phyloP scores from a whole-genome alignment of 2,329 filamentous ascomycete species.

The Daldinia sp. region DNA sequence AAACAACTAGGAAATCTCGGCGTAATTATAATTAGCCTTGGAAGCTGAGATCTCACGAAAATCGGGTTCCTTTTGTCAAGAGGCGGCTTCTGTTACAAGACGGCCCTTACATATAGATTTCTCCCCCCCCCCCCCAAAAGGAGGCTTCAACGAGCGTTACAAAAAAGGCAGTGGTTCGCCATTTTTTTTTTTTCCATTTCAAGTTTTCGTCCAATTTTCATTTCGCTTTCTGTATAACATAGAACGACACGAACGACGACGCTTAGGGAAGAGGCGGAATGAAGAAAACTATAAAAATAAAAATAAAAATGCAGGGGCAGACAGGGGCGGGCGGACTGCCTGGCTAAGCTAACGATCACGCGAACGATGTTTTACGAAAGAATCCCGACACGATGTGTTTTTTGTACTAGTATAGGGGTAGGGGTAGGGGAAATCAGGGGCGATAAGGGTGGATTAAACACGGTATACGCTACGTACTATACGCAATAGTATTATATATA shows the following conservation, averaged over 20 bases:
- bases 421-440: background rate
- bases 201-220: background rate
- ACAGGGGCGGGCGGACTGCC: no score
- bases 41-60: background rate
- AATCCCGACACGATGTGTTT: background rate
- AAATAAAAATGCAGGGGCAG: background rate
- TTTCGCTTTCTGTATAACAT: conserved; percentile 13
- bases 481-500: background rate
- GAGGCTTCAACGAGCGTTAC: background rate
- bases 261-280: background rate
- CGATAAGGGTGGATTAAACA: background rate
- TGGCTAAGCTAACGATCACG: background rate
- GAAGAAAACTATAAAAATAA: no score
- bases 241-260: conserved; percentile 15
- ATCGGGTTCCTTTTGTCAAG: conserved; percentile 4
- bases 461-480: background rate
- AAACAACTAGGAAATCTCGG: background rate
- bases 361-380: background rate
- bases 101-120: conserved; percentile 14
- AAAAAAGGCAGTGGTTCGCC: background rate
- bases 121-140: conserved; percentile 7
- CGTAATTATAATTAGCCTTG: background rate
- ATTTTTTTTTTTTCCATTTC: background rate
- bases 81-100: conserved; percentile 3
- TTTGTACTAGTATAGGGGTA: background rate